A percentile compares a stretch with the other conserved stretches of the same genome.
phyloP scores from a whole-genome alignment of 495 filamentous ascomycete species.

The Penicillium lagena region DNA sequence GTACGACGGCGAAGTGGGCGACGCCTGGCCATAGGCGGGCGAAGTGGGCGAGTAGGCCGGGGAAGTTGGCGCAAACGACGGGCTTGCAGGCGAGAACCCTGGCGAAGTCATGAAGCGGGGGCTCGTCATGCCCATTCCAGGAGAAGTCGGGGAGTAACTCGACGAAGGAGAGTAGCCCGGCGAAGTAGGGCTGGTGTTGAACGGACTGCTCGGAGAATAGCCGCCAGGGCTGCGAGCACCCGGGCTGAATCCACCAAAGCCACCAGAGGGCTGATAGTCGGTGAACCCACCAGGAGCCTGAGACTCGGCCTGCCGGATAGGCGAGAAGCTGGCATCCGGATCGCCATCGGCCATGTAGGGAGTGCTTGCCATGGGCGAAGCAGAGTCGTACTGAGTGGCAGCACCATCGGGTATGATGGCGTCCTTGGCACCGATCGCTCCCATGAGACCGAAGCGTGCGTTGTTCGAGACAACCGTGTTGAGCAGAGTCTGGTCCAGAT shows the following conservation, averaged over 20 bases:
- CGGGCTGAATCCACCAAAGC: conserved; percentile 59
- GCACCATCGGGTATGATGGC: conserved; percentile 68
- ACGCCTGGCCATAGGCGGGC: conserved; percentile 57
- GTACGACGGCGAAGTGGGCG: conserved; percentile 66
- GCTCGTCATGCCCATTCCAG: conserved; percentile 52
- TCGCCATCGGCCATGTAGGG: conserved; percentile 71
- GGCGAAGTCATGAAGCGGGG: conserved; percentile 49
- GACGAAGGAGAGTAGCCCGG: conserved; percentile 72
- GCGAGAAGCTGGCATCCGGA: conserved; percentile 80
- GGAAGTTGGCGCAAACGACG: conserved; percentile 65
- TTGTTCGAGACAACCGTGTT: conserved; percentile 91
- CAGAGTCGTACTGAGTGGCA: conserved; percentile 89
- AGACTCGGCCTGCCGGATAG: conserved; percentile 69
- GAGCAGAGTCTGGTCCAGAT: conserved; percentile 88
- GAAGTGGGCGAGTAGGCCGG: conserved; percentile 83
- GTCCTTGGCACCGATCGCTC: conserved; percentile 67
- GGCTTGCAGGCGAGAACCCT: conserved; percentile 60
- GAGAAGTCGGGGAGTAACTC: conserved; percentile 57
- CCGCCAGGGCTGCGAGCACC: conserved; percentile 59
- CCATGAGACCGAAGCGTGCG: conserved; percentile 71
- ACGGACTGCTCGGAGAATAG: conserved; percentile 71
- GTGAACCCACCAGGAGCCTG: conserved; percentile 74
- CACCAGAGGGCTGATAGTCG: conserved; percentile 47
- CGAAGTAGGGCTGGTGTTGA: conserved; percentile 70
- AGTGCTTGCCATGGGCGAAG: conserved; percentile 78